Evolutionary conservation across 306 rosid species (phyloP), one percentile per base, ranked within the genome.

Genomic region (Vigna reflexopilosa): DNA sequence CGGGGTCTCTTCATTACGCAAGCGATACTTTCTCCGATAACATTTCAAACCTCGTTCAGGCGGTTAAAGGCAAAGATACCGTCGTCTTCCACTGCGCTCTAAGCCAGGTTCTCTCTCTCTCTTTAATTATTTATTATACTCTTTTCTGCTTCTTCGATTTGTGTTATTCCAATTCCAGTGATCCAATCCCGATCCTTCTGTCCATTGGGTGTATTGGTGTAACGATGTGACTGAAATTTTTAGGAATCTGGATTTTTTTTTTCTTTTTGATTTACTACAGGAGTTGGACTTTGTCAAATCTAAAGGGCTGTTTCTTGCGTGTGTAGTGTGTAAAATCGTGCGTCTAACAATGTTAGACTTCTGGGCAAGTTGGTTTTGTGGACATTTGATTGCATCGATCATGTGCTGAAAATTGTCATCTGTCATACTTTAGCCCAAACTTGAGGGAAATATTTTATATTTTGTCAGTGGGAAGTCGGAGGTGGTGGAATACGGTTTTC

Each of bases 41-140:
- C 81, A 84, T 92, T 10, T 52, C 93, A 2, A 83, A 87, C 70
- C 97, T 92, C 20, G 1, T 87, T 76, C 89, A 84, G 7, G 79
- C 90, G 36, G 92, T 90, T 72, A 80, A 87, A 52, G 97, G 89
- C 66, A 92, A 90, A 82, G 97, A 94, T 70, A 94, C 97, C 73
- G 87, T 92, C 17, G 97, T 94, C 52, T 94, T 92, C 69, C 96
- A 89, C 87, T 94, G 97, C 78, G 96, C 96, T 81, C 87, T 93
- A 4, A 90, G 95, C 80, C 97, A 87, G 91, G 93, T 89, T 58
- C 42, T 22, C 28, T 26, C 28, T 26, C 3, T 12, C 6, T 3
- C 12, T 47, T 28, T 6, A 24, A 24, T 24, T 58, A 4, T 70
- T 9, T 15, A 17, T 54, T 54, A 8, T 9, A 42, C 47, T 2